phyloP scores from a whole-genome alignment of 1,284 basidiomycete species.

The Cutaneotrichosporon cavernicola region DNA sequence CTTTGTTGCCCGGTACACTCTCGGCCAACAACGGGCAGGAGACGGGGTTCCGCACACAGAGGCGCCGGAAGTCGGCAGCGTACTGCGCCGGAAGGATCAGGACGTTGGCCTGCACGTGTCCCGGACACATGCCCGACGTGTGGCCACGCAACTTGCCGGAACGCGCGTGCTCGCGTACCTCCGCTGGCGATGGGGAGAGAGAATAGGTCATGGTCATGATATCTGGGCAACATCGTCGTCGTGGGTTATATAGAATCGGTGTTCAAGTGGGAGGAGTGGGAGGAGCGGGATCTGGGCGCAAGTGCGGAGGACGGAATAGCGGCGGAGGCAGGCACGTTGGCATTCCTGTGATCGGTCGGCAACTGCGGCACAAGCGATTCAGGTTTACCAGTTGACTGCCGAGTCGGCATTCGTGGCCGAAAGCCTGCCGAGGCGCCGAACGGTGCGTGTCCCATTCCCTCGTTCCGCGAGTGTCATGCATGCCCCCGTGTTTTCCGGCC shows the following conservation, averaged over 20 bases:
- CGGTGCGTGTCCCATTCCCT: no score
- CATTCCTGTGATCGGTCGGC: no score
- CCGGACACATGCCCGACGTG: constrained; percentile 28
- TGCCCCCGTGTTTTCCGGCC: no score
- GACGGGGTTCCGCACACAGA: constrained; percentile 45
- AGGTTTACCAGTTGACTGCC: no score
- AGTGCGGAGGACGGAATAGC: neutral
- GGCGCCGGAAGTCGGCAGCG: constrained; percentile 39
- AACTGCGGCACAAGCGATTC: no score
- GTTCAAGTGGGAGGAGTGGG: neutral
- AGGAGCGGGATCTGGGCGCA: neutral
- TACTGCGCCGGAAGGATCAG: constrained; percentile 36
- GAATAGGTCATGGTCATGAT: neutral
- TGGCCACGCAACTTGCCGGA: constrained; percentile 5
- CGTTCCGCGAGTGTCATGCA: no score
- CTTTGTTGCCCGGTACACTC: constrained; percentile 29
- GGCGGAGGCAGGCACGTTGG: neutral
- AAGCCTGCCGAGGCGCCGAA: no score
- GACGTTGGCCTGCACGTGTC: constrained; percentile 44
- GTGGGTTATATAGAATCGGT: neutral
- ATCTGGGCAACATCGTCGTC: neutral
- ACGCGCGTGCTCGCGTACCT: constrained; percentile 13
- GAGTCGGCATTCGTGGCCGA: no score
- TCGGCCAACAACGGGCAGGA: constrained; percentile 43
- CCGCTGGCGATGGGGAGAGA: neutral